Conservation (phyloP, 768 basidiomycete genomes). For the Agrocybe pediades region DNA sequence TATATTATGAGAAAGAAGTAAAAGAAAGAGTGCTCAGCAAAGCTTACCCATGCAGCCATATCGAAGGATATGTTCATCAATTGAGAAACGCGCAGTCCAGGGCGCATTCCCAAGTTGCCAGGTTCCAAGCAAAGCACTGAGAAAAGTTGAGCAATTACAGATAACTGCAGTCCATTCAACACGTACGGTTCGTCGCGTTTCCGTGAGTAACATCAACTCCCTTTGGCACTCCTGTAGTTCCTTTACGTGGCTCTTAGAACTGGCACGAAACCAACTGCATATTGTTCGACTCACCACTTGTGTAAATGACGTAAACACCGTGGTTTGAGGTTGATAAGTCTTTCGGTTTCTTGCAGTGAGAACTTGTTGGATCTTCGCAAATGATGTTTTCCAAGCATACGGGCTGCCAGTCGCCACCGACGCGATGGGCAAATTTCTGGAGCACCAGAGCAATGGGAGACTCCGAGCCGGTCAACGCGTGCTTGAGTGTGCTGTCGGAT, state of each 20-base stretch:
- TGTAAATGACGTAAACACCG: conserved; percentile 62
- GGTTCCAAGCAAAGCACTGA: conserved; percentile 42
- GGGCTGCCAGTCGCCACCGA: conserved; percentile 26
- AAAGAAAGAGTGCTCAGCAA: neutral
- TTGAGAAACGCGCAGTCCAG: conserved; percentile 57
- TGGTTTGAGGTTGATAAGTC: conserved; percentile 41
- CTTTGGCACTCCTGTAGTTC: conserved; percentile 60
- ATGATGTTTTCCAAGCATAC: conserved; percentile 27
- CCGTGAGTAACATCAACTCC: conserved; percentile 61
- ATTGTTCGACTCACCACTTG: conserved; percentile 44
- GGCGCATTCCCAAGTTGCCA: conserved; percentile 61
- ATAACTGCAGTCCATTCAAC: neutral
- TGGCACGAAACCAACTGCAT: neutral
- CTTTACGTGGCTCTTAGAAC: conserved; percentile 23
- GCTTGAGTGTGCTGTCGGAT: conserved; percentile 52
- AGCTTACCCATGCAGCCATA: conserved; percentile 61
- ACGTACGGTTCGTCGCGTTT: conserved; percentile 60
- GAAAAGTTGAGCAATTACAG: conserved; percentile 23
- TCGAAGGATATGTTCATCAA: conserved; percentile 68
- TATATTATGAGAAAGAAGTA: conserved; percentile 29
- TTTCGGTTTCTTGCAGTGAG: conserved; percentile 35
- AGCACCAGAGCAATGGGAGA: conserved; percentile 44
- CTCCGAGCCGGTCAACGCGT: conserved; percentile 50
- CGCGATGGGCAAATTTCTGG: conserved; percentile 39
- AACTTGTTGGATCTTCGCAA: conserved; percentile 18